A percentile compares a stretch with the other conserved stretches of the same genome.
Evolutionary conservation across 2,329 filamentous ascomycete species (phyloP).

Genomic region (Cyanodermella asteris): DNA sequence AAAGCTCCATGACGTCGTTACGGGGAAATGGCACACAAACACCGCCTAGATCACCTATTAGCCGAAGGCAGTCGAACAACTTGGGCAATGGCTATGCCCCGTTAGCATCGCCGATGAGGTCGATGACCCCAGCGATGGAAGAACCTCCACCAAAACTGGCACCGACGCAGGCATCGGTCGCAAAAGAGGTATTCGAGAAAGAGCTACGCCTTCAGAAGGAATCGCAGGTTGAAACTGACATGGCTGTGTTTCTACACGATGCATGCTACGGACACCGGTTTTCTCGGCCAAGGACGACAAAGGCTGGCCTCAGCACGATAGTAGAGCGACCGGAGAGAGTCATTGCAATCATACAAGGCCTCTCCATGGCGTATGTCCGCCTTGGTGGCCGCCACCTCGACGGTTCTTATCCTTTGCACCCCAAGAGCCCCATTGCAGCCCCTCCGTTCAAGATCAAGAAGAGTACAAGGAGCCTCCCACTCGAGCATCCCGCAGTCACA

Average conservation of each 20-base stretch:
- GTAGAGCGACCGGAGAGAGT: constrained; percentile 87
- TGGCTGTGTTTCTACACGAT: constrained; percentile 74
- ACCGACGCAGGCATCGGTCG: constrained; percentile 34
- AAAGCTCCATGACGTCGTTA: constrained; percentile 22
- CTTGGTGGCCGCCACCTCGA: constrained; percentile 60
- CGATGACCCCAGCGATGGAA: too few species aligned
- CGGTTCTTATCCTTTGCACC: constrained; percentile 45
- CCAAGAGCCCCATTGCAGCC: constrained; percentile 32
- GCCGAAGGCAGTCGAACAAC: constrained; percentile 23
- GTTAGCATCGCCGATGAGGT: too few species aligned
- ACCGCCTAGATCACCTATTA: constrained; percentile 16
- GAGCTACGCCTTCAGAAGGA: constrained; percentile 43
- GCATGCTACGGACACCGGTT: constrained; percentile 88
- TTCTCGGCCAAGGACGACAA: constrained; percentile 58
- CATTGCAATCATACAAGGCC: constrained; percentile 58
- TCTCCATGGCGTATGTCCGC: constrained; percentile 76
- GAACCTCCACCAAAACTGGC: constrained; percentile 14
- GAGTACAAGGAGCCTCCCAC: constrained; percentile 46
- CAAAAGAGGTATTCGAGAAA: constrained; percentile 43
- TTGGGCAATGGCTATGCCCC: too few species aligned
- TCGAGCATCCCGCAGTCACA: constrained; percentile 58
- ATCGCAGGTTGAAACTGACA: constrained; percentile 26
- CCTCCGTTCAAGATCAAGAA: constrained; percentile 70
- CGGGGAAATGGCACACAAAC: constrained; percentile 16
- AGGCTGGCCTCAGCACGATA: constrained; percentile 51